A percentile compares a stretch with the other conserved stretches of the same genome.
Evolutionary conservation across 306 rosid genomes (phyloP).

Genomic region (Cucurbita ficifolia): DNA sequence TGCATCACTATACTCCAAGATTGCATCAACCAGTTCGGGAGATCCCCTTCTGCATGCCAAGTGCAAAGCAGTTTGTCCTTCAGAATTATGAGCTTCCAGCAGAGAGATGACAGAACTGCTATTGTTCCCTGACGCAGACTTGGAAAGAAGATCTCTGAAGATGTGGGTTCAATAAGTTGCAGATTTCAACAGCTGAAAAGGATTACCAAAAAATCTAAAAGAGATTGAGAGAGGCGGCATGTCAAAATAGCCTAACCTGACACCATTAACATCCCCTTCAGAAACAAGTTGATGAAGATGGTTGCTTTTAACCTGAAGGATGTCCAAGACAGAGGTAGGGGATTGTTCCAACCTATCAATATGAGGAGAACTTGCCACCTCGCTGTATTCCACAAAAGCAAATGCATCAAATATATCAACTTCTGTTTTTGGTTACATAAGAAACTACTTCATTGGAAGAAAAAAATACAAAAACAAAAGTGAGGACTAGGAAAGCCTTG

Average conservation of each 20-base stretch:
- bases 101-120: slow-evolving; percentile 40
- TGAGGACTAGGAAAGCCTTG: not conserved
- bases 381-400: slow-evolving; percentile 37
- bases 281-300: slow-evolving; percentile 82
- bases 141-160: slow-evolving; percentile 67
- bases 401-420: slow-evolving; percentile 5
- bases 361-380: slow-evolving; percentile 39
- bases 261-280: slow-evolving; percentile 73
- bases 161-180: slow-evolving; percentile 7
- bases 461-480: not conserved
- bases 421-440: not conserved
- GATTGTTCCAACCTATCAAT: slow-evolving; percentile 32
- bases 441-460: not conserved
- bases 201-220: not conserved
- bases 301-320: slow-evolving; percentile 41
- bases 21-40: slow-evolving; percentile 79
- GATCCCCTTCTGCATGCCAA: slow-evolving; percentile 94
- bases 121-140: slow-evolving; percentile 57
- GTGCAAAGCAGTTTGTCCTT: slow-evolving; percentile 96
- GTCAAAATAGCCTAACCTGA: slow-evolving; percentile 45
- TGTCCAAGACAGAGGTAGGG: slow-evolving; percentile 43
- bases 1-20: slow-evolving; percentile 65
- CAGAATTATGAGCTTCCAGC: slow-evolving; percentile 75
- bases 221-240: not conserved
- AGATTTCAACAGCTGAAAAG: not conserved